Base-by-base conservation (phyloP, 768 basidiomycete genomes). In the Lactifluus subvellereus region DNA sequence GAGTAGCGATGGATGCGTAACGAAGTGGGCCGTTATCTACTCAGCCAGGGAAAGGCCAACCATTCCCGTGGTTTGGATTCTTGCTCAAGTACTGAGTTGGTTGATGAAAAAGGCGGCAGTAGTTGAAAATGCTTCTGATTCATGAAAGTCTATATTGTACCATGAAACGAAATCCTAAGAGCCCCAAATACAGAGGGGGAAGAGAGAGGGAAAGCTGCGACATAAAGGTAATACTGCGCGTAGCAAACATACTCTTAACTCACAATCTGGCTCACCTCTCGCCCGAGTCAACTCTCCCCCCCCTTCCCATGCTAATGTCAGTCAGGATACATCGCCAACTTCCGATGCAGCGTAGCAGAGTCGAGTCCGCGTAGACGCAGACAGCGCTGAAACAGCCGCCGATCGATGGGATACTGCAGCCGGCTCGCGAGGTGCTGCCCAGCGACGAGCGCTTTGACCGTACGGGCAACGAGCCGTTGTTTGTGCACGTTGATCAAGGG, bases 401-500 rank as follows among this genome's bases (percentile, higher is more conserved):
- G 87, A 73, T 93, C 89, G 40, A 86, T 75, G 33, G 82, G 79
- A 66, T 83, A 87, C 43, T 88, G 82, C 33, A 91, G 79, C 32
- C 82, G 82, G 61, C 86, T 84, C 2, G 91, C 88, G 10, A 91
- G 81, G 69, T 93, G 91, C 70, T 93, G 91, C 2, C 89, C 89
- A 10, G 87, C 84, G 8, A 93, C 89, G 59, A 93, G 75, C 7
- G 83, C 80, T 72, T 91, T 91, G 76, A 93, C 89, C 47, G 90
- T 86, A 16, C 81, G 82, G 10, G 91, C 89, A 57, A 91, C 88
- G 67, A 87, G 75, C 40, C 91, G 84, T 71, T 94, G 91, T 74
- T 94, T 93, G 74, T 93, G 89, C 6, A 94, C 87, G 71, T 92
- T 94, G 75, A 94, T 90, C 61, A 94, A 74, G 4, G 91, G 90